Conservation (phyloP, 1,139 yeast species). For the Zygosaccharomyces sapae region DNA sequence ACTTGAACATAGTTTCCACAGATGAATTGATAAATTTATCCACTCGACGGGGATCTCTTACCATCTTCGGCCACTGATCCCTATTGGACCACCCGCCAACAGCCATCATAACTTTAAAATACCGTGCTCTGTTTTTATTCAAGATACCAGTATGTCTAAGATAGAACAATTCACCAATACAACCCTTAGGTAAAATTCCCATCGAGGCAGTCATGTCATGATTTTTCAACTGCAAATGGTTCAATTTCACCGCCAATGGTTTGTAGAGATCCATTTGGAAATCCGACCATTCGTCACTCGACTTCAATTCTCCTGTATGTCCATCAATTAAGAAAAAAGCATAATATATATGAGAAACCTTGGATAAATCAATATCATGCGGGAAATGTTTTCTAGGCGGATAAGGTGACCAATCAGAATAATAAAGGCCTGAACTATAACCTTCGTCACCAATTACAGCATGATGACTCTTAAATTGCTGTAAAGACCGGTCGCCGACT, state of each 20-base stretch:
- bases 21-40: slow-evolving; percentile 50
- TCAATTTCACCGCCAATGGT: slow-evolving; percentile 16
- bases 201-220: slow-evolving; percentile 2
- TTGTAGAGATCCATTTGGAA: slow-evolving; percentile 42
- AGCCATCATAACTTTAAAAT: slow-evolving; percentile 61
- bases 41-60: slow-evolving; percentile 40
- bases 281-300: slow-evolving; percentile 71
- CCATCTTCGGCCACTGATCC: slow-evolving; percentile 47
- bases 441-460: slow-evolving; percentile 8
- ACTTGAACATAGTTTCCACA: slow-evolving; percentile 44
- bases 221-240: slow-evolving; percentile 5
- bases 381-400: slow-evolving; percentile 56
- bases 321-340: slow-evolving; percentile 66
- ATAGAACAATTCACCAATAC: slow-evolving; percentile 52
- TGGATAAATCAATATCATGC: slow-evolving; percentile 54
- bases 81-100: slow-evolving; percentile 87
- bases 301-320: slow-evolving; percentile 48
- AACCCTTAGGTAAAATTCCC: slow-evolving; percentile 41
- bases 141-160: slow-evolving; percentile 39
- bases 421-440: slow-evolving; percentile 40
- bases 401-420: slow-evolving; percentile 73
- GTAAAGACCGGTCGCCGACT: slow-evolving; percentile 1
- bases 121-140: slow-evolving; percentile 37
- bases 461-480: slow-evolving; percentile 2
- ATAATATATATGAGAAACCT: slow-evolving; percentile 66